Percentiles rank a stretch among this genome's conserved stretches.
Conservation (phyloP, 371 early-diverging fungal species). For the Funneliformis caledonium region DNA sequence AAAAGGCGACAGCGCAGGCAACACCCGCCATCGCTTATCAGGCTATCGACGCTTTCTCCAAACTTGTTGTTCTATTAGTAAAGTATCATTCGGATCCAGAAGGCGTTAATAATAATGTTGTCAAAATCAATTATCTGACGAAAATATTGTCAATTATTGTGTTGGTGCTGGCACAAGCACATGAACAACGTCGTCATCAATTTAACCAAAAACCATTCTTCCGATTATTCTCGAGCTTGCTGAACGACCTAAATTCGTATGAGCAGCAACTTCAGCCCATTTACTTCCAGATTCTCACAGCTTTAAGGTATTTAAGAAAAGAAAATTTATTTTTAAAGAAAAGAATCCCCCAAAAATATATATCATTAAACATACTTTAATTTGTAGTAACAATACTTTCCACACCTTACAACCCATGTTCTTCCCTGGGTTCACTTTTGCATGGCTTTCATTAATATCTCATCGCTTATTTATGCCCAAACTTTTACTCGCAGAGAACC, state of each 20-base stretch:
- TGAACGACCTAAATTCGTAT: conserved; percentile 79
- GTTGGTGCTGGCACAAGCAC: conserved; percentile 80
- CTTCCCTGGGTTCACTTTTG: conserved; percentile 94
- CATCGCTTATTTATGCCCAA: conserved; percentile 94
- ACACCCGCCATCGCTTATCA: conserved; percentile 64
- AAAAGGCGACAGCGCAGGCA: conserved; percentile 55
- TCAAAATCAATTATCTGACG: conserved; percentile 65
- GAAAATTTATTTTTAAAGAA: too few relatives aligned
- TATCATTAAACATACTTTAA: neutral
- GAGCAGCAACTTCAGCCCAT: conserved; percentile 73
- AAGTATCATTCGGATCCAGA: conserved; percentile 59
- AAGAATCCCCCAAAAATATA: too few relatives aligned
- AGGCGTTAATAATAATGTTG: conserved; percentile 53
- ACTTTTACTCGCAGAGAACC: conserved; percentile 74
- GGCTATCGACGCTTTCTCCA: conserved; percentile 85
- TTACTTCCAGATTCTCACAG: conserved; percentile 71
- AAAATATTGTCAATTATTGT: conserved; percentile 86
- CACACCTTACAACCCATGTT: conserved; percentile 84
- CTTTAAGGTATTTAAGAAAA: conserved; percentile 55
- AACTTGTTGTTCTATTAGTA: conserved; percentile 74
- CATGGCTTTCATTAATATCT: conserved; percentile 94
- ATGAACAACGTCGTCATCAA: conserved; percentile 75
- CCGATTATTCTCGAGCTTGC: conserved; percentile 82
- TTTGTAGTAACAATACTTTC: conserved; percentile 72
- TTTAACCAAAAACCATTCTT: conserved; percentile 94